These are phyloP conservation scores for Candida incommunis DNA, from an alignment of 805 yeast species.

Conservation along the genomic window DNA sequence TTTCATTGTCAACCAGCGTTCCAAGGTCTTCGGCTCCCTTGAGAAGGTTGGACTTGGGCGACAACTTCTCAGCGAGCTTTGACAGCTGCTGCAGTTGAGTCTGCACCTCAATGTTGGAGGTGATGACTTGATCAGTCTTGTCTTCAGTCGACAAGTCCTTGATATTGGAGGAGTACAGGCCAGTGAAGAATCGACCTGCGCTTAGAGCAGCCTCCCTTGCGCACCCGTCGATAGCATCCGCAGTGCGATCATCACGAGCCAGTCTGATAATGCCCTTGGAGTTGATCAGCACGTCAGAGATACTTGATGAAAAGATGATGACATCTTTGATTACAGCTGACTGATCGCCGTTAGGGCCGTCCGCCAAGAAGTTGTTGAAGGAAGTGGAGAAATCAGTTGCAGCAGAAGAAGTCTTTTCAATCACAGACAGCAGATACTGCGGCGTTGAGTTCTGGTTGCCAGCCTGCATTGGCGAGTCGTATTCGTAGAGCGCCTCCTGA, in stretches of 20 bases:
- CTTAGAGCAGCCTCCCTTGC: conserved; percentile 47
- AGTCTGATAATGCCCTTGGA: conserved; percentile 54
- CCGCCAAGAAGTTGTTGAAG: conserved; percentile 63
- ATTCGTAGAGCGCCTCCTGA: conserved; percentile 55
- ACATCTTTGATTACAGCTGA: conserved; percentile 42
- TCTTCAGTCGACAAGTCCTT: conserved; percentile 36
- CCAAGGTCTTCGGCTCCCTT: conserved; percentile 36
- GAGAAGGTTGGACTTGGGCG: conserved; percentile 25
- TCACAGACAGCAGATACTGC: conserved; percentile 46
- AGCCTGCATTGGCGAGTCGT: conserved; percentile 69
- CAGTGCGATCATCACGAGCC: conserved; percentile 35
- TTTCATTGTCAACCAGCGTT: conserved; percentile 57
- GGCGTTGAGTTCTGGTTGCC: conserved; percentile 70
- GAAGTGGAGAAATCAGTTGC: conserved; percentile 73
- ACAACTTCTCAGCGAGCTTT: conserved; percentile 41
- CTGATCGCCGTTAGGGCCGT: conserved; percentile 58
- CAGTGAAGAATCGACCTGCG: conserved; percentile 47
- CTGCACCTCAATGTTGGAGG: conserved; percentile 63
- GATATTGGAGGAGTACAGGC: conserved; percentile 40
- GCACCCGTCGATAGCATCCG: conserved; percentile 32
- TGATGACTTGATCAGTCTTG: conserved; percentile 62
- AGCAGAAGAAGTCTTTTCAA: conserved; percentile 53
- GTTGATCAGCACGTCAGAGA: conserved; percentile 49
- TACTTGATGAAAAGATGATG: conserved; percentile 45
- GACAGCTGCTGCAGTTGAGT: conserved; percentile 47